Evolutionary conservation across 225 moss, liverwort and hornwort genomes (phyloP).

Genomic region (Pleurozium schreberi): DNA sequence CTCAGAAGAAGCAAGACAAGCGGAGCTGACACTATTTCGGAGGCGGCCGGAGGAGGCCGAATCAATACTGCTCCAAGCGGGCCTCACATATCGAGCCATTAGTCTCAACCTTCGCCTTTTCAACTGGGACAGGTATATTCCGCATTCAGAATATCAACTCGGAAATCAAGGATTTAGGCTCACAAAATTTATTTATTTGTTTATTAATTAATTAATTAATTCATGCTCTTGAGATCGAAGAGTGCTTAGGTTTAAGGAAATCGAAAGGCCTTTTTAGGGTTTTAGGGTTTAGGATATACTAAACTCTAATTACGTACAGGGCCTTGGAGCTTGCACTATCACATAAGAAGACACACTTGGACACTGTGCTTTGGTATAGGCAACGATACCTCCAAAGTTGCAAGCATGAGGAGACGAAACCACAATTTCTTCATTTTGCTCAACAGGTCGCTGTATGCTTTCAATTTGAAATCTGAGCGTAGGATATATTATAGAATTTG

Average conservation of each 20-base stretch:
- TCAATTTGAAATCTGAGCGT: background rate
- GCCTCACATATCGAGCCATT: conserved; percentile 69
- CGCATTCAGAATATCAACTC: background rate
- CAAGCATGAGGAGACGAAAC: conserved; percentile 56
- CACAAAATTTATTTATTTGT: background rate
- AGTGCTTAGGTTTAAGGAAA: background rate
- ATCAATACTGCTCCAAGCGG: conserved; percentile 77
- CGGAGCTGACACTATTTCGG: conserved; percentile 57
- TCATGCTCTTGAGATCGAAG: background rate
- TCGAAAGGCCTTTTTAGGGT: background rate
- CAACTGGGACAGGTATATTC: conserved; percentile 75
- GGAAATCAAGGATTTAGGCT: background rate
- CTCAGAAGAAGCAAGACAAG: conserved; percentile 80
- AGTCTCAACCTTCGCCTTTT: conserved; percentile 66
- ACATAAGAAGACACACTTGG: conserved; percentile 59
- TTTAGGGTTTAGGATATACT: background rate
- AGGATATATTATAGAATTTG: background rate
- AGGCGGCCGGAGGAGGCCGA: conserved; percentile 75
- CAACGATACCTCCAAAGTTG: conserved; percentile 43
- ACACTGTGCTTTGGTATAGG: conserved; percentile 70
- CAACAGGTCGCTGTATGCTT: conserved; percentile 33
- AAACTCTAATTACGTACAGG: conserved; percentile 10
- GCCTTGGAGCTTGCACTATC: conserved; percentile 70
- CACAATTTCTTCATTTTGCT: conserved; percentile 51
- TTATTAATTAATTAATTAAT: too few relatives aligned